A percentile compares a stretch with the other conserved stretches of the same genome.
These are phyloP conservation scores for Ustilago hordei DNA, from an alignment of 1,284 basidiomycete genomes.

Conservation along the genomic window DNA sequence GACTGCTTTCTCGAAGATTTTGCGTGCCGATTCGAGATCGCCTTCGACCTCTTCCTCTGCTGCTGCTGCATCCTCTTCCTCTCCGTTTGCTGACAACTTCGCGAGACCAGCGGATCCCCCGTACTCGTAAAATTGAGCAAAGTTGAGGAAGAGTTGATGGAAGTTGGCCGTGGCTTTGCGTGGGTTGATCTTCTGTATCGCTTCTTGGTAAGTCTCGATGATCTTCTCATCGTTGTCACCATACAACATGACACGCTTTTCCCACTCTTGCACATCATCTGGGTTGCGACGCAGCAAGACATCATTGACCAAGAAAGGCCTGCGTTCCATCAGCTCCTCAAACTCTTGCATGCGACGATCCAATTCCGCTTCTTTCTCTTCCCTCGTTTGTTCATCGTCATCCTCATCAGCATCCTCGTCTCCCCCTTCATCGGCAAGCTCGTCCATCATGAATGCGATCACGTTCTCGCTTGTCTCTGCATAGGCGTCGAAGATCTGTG, in stretches of 20 bases:
- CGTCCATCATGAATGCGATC: constrained; percentile 91
- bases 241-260: constrained; percentile 94
- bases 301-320: constrained; percentile 97
- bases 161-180: constrained; percentile 91
- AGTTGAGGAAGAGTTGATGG: constrained; percentile 91
- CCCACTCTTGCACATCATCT: constrained; percentile 99
- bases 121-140: constrained; percentile 97
- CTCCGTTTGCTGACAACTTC: constrained; percentile 73
- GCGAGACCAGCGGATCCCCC: constrained; percentile 75
- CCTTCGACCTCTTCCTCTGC: constrained; percentile 74
- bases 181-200: constrained; percentile 88
- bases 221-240: constrained; percentile 94
- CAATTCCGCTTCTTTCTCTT: constrained; percentile 85
- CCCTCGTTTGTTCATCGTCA: constrained; percentile 63
- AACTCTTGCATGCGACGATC: constrained; percentile 92
- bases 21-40: constrained; percentile 86
- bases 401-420: constrained; percentile 45
- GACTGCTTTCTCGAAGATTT: constrained; percentile 90
- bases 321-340: constrained; percentile 91
- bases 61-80: constrained; percentile 73
- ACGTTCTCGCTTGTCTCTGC: constrained; percentile 92
- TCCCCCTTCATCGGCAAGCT: constrained; percentile 74
- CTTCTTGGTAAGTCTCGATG: constrained; percentile 89
- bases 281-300: constrained; percentile 93
- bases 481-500: constrained; percentile 97